Percentiles rank a stretch among this genome's conserved stretches.
Conservation (phyloP, 2,329 filamentous ascomycete genomes). For the Penicillium sp. region DNA sequence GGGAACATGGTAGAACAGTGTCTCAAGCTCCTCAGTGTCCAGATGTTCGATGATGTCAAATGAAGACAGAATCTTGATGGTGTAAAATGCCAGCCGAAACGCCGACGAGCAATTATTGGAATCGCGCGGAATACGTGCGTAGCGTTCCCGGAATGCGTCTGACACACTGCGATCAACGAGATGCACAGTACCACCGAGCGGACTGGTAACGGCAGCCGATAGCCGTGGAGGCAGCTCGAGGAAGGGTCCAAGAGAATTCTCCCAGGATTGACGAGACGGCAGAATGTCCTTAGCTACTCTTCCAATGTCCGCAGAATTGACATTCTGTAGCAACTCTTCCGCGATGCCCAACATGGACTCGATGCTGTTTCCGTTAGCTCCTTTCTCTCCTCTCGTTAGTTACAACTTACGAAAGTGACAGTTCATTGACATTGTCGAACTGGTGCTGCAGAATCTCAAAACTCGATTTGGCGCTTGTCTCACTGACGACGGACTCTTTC, state of each 20-base stretch:
- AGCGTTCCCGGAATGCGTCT: slow-evolving; percentile 19
- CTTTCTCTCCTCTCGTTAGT: too few species aligned
- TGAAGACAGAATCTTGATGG: slow-evolving; percentile 49
- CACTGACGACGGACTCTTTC: slow-evolving; percentile 30
- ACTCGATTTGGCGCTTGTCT: slow-evolving; percentile 38
- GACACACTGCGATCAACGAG: slow-evolving; percentile 46
- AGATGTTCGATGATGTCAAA: slow-evolving; percentile 30
- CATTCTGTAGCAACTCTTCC: slow-evolving; percentile 42
- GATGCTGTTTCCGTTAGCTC: too few species aligned
- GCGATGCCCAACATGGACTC: too few species aligned
- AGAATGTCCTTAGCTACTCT: slow-evolving; percentile 44
- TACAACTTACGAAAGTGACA: slow-evolving; percentile 37
- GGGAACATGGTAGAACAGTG: slow-evolving; percentile 45
- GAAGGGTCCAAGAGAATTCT: slow-evolving; percentile 50
- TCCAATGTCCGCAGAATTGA: slow-evolving; percentile 25
- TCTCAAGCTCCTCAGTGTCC: slow-evolving; percentile 27
- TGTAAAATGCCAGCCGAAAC: slow-evolving; percentile 66
- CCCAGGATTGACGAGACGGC: slow-evolving; percentile 59
- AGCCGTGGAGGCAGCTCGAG: slow-evolving; percentile 36
- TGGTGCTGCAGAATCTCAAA: slow-evolving; percentile 47
- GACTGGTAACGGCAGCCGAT: slow-evolving; percentile 65
- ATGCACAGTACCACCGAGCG: slow-evolving; percentile 61
- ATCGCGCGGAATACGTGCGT: slow-evolving; percentile 48
- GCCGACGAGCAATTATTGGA: slow-evolving; percentile 61
- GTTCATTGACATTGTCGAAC: slow-evolving; percentile 38